phyloP scores from a whole-genome alignment of 177 flowering plant genomes.

The Vitis hybrid region DNA sequence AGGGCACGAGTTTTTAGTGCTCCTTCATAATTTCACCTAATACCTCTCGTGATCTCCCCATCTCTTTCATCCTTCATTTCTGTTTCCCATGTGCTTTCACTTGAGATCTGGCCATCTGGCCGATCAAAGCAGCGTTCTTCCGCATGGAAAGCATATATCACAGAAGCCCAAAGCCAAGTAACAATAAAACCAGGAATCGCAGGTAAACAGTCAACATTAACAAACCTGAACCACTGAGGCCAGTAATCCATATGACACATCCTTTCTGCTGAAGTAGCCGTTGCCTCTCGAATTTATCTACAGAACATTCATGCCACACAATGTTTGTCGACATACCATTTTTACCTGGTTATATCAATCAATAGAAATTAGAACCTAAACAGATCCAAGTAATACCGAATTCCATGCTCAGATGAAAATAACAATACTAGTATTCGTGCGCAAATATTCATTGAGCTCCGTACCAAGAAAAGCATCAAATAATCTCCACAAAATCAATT shows the following conservation, averaged over 20 bases:
- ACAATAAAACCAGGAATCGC: not conserved
- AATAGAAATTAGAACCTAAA: slow-evolving; percentile 14
- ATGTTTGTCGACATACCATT: slow-evolving; percentile 74
- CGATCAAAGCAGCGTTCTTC: too few species aligned
- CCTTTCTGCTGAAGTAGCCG: slow-evolving; percentile 81
- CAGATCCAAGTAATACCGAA: not conserved
- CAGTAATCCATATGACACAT: slow-evolving; percentile 95
- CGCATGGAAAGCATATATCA: too few species aligned
- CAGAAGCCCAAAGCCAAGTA: not conserved
- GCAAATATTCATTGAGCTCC: not conserved
- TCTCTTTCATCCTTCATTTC: too few species aligned
- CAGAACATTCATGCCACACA: slow-evolving; percentile 81
- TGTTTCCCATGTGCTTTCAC: too few species aligned
- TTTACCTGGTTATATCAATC: slow-evolving; percentile 36
- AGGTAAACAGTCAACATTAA: not conserved
- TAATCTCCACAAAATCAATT: not conserved
- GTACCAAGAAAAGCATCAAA: not conserved
- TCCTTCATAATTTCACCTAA: too few species aligned
- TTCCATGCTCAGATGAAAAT: not conserved
- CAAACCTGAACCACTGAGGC: slow-evolving; percentile 99
- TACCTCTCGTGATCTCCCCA: too few species aligned
- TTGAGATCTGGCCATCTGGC: too few species aligned
- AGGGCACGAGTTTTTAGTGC: too few species aligned
- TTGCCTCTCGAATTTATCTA: slow-evolving; percentile 73
- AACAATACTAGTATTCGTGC: too few species aligned